Percentiles rank a stretch among this genome's conserved stretches.
Conservation (phyloP, 352 stramenopile genomes). For the Globisporangium paroecandrum region DNA sequence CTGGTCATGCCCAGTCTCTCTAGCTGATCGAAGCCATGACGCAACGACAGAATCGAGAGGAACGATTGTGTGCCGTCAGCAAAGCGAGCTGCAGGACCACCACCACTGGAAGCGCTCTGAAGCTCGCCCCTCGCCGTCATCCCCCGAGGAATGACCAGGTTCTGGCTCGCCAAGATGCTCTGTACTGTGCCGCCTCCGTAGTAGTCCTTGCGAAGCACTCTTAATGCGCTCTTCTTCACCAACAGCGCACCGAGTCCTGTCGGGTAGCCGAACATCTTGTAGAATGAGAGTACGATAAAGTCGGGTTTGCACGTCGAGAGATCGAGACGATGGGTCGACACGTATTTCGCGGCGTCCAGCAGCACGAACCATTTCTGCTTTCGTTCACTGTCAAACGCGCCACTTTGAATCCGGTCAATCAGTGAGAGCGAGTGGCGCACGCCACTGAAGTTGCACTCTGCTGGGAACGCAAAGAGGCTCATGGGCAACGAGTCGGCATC, state of each 20-base stretch:
- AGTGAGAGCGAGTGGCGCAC: constrained; percentile 43
- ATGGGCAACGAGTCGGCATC: constrained; percentile 10
- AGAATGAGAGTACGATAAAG: constrained; percentile 79
- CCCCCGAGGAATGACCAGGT: constrained; percentile 36
- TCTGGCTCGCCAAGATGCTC: constrained; percentile 47
- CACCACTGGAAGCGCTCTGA: neutral
- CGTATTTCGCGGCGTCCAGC: constrained; percentile 71
- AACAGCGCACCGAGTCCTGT: constrained; percentile 67
- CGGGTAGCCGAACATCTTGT: constrained; percentile 81
- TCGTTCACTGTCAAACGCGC: constrained; percentile 5
- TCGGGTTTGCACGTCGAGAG: constrained; percentile 43
- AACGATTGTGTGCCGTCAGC: constrained; percentile 70
- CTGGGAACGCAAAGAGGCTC: constrained; percentile 66
- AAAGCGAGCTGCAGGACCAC: constrained; percentile 25
- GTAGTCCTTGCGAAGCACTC: constrained; percentile 47
- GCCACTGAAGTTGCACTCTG: constrained; percentile 80
- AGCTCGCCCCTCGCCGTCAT: constrained; percentile 13
- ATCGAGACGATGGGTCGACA: constrained; percentile 50
- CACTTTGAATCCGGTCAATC: constrained; percentile 30
- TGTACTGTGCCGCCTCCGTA: constrained; percentile 65
- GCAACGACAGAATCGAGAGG: constrained; percentile 56
- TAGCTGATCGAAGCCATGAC: constrained; percentile 46
- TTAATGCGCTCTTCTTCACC: constrained; percentile 34
- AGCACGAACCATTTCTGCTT: constrained; percentile 50
- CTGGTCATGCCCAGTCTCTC: constrained; percentile 39